Base-by-base conservation (phyloP, 2,329 filamentous ascomycete genomes). In the Dendrostoma leiphaemia region DNA sequence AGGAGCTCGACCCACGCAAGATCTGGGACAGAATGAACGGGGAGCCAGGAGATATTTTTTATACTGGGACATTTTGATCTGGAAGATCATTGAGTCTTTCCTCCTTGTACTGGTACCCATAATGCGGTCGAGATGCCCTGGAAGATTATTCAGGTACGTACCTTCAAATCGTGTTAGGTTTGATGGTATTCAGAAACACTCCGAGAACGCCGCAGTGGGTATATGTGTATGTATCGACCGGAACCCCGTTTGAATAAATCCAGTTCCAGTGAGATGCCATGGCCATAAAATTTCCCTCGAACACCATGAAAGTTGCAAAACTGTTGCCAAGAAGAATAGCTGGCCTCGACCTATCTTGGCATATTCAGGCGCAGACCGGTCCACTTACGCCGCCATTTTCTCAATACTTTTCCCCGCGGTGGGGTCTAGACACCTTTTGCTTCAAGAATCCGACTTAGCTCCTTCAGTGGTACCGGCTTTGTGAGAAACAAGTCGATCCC, bases 1-100 rank as follows among this genome's bases (percentile, higher is more conserved):
- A 9, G 3, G 65, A 71, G 6, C 53, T 70, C n/a, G 66, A 73
- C 19, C 66, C 69, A 6, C 69, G 76, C 2, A 62, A 68, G 0
- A 28, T 79, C n/a, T 80, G 78, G 78, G 65, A 74, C 9, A 53
- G 59, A 3, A 73, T 78, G 65, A 80, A 80, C 52, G 74, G 70
- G 4, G 54, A 68, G 28, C 66, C 66, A 0, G 67, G 64, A 0
- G 76, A 77, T n/a, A 51, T 78, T 3, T 66, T 79, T 1, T 74
- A 78, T 37, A 76, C 76, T 1, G 76, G n/a, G 76, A 2, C 65
- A 74, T 13, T 79, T 70, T 57, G 66, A 57, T 23, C 6, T 24
- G 17, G 1, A 9, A 29, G 7, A 19, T 15, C 31, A 29, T 31
- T 45, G 41, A 45, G 28, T 37, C 17, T n/a, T 15, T 37, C 34